Evolutionary conservation across 2,329 filamentous ascomycete genomes (phyloP).

Genomic region (Kalaharituber pfeilii): DNA sequence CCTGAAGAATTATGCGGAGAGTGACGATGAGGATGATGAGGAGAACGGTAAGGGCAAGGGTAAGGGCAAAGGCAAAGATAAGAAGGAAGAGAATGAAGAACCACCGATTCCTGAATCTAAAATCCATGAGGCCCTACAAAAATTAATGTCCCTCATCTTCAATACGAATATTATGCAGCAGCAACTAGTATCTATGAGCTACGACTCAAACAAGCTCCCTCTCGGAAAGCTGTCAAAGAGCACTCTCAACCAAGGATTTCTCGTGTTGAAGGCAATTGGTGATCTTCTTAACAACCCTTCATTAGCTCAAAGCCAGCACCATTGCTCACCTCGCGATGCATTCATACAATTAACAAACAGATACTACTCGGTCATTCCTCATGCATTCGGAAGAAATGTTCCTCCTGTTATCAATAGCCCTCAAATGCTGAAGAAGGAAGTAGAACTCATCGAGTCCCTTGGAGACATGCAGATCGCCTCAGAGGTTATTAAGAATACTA

Average conservation of each 20-base stretch:
- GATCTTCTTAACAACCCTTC: constrained; percentile 39
- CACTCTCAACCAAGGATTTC: constrained; percentile 58
- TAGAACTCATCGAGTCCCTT: constrained; percentile 63
- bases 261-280: constrained; percentile 57
- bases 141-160: constrained; percentile 67
- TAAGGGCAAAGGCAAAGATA: constrained; percentile 17
- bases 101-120: constrained; percentile 35
- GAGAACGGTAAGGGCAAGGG: constrained; percentile 26
- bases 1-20: constrained; percentile 47
- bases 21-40: constrained; percentile 27
- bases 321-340: constrained; percentile 27
- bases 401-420: constrained; percentile 49
- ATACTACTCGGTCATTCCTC: constrained; percentile 70
- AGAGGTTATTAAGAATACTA: constrained; percentile 54
- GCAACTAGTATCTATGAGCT: constrained; percentile 48
- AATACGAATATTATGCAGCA: constrained; percentile 33
- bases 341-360: constrained; percentile 52
- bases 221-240: constrained; percentile 68
- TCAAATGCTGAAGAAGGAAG: constrained; percentile 50
- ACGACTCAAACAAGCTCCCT: constrained; percentile 59
- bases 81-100: constrained; percentile 26
- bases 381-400: constrained; percentile 55
- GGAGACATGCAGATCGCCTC: constrained; percentile 57
- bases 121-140: constrained; percentile 42
- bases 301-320: constrained; percentile 26